These are phyloP conservation scores for Candida yuanshanica DNA, from an alignment of 805 yeast species.

Conservation along the genomic window DNA sequence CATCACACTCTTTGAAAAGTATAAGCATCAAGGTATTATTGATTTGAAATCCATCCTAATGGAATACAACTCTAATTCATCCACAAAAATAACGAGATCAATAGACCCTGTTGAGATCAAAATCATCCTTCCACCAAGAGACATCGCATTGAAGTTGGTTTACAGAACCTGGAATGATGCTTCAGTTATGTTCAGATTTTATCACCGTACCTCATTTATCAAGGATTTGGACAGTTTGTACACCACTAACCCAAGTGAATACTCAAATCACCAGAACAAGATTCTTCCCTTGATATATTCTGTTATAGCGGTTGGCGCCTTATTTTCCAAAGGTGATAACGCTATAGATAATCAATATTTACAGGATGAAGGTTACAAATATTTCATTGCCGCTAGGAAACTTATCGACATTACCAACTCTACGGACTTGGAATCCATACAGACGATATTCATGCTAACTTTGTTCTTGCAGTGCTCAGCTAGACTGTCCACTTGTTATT, in stretches of 20 bases:
- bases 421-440: constrained; percentile 75
- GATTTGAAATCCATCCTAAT: constrained; percentile 13
- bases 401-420: constrained; percentile 84
- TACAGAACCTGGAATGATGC: constrained; percentile 83
- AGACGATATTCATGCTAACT: constrained; percentile 81
- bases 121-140: constrained; percentile 71
- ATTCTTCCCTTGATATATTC: constrained; percentile 80
- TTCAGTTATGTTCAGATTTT: constrained; percentile 76
- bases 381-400: constrained; percentile 80
- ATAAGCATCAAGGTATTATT: constrained; percentile 14
- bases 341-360: constrained; percentile 28
- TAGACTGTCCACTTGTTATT: constrained; percentile 80
- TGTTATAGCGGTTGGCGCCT: constrained; percentile 80
- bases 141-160: constrained; percentile 65
- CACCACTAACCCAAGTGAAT: constrained; percentile 70
- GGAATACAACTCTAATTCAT: constrained; percentile 9
- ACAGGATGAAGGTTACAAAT: constrained; percentile 68
- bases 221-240: constrained; percentile 71
- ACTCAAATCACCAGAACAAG: constrained; percentile 71
- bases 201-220: constrained; percentile 79
- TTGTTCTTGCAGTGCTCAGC: constrained; percentile 88
- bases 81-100: constrained; percentile 22
- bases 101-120: constrained; percentile 36
- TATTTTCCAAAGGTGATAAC: constrained; percentile 45
- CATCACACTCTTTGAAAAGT: constrained; percentile 11